Base-by-base conservation (phyloP, 2,329 filamentous ascomycete species). In the Paracamarosporium sp. region DNA sequence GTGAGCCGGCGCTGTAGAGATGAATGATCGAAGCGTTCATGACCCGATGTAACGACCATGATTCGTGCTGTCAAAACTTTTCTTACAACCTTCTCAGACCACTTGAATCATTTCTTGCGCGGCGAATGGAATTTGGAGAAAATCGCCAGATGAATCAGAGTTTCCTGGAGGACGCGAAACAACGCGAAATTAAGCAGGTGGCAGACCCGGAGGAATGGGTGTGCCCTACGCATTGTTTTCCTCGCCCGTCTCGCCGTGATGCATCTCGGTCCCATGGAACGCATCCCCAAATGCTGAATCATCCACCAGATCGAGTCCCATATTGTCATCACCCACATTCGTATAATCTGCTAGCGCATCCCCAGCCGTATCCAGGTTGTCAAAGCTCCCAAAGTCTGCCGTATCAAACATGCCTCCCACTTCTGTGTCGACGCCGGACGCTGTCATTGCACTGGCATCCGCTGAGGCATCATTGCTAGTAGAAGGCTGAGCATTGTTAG, bases 251-350 rank as follows among this genome's bases (percentile, higher is more conserved):
- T 71, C 69, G 20, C 70, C 68, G 35, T 73, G 66, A 54, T 74
- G 69, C 66, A 69, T 71, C 47, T 75, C 74, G 15, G 71, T 76
- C 2, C 69, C 73, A 25, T 78, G 75, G 56, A 78, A 77, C n/a
- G 75, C 75, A 45, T 77, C 75, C 2, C 75, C 75, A 54, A 78
- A 78, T 3, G 75, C 75, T 22, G 74, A 76, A 55, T 77, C 72
- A 41, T 78, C 74, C 3, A 77, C 72, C 11, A 77, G 63, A 51
- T 76, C 75, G 30, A 78, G 62, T 2, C 71, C 75, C 63, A 78
- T 67, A 36, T 65, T 72, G 27, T 77, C 72, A 25, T 76, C 75
- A n/a, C 56, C 66, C 20, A 57, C 68, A 30, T 75, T 69, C 7
- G 70, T 71, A 53, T 76, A 77, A 43, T 76, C 75, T 13, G 75